Evolutionary conservation across 192 early-diverging fungal genomes (phyloP).

Genomic region (Dissophora globulifera): DNA sequence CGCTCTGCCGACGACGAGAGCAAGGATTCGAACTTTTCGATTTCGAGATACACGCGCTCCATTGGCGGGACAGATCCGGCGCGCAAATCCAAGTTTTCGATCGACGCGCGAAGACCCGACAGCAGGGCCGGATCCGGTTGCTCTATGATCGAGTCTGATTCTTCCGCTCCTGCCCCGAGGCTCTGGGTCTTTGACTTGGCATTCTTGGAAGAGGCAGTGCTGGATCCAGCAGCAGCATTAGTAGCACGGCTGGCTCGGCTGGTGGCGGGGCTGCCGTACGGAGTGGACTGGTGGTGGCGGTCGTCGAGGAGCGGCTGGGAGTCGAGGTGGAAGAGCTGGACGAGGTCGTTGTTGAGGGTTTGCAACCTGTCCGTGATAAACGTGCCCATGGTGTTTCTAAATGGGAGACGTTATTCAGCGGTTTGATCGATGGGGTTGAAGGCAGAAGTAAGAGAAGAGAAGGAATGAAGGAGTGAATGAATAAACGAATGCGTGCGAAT

Average conservation of each 20-base stretch:
- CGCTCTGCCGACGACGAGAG: neutral
- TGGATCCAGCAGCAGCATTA: no score
- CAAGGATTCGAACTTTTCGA: slow-evolving; percentile 27
- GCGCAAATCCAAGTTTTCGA: slow-evolving; percentile 26
- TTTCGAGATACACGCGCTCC: slow-evolving; percentile 24
- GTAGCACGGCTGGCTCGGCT: neutral
- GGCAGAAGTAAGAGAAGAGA: neutral
- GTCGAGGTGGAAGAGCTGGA: slow-evolving; percentile 51
- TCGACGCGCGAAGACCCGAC: slow-evolving; percentile 7
- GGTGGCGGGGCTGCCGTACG: neutral
- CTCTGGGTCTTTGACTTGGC: no score
- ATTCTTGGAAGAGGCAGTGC: no score
- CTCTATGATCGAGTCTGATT: neutral
- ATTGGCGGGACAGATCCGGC: slow-evolving; percentile 28
- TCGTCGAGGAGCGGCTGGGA: slow-evolving; percentile 13
- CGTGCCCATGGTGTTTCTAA: slow-evolving; percentile 48
- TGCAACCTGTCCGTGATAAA: slow-evolving; percentile 45
- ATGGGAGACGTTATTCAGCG: no score
- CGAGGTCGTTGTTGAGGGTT: slow-evolving; percentile 42
- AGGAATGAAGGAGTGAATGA: neutral
- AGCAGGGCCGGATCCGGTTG: slow-evolving; percentile 2
- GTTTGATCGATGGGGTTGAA: no score
- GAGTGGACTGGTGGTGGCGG: neutral
- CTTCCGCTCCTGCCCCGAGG: neutral
- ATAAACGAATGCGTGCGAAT: no score